Percentiles rank a stretch among this genome's conserved stretches.
Conservation (phyloP, 2,329 filamentous ascomycete species). For the Venturia nashicola region DNA sequence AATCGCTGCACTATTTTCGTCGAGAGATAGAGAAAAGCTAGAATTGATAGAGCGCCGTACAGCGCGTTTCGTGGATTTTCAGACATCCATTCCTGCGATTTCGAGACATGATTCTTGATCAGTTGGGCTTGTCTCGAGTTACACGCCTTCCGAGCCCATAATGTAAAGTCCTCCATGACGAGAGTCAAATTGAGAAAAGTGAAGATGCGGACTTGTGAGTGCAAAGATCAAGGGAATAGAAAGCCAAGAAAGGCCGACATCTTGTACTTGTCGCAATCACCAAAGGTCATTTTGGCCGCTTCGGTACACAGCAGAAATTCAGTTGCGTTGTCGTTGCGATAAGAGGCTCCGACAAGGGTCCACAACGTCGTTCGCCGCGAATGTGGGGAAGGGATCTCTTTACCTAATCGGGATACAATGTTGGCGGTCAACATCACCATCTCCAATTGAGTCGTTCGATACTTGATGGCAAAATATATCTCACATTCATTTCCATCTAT, state of each 20-base stretch:
- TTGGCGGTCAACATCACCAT: background rate
- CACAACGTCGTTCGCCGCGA: background rate
- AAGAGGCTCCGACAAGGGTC: background rate
- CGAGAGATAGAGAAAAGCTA: constrained; percentile 21
- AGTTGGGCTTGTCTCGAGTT: constrained; percentile 3
- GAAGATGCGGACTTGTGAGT: background rate
- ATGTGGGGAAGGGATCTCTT: background rate
- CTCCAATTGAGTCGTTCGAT: background rate
- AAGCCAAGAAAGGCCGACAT: background rate
- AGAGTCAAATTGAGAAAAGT: background rate
- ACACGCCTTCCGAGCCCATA: constrained; percentile 12
- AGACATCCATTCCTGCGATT: constrained; percentile 12
- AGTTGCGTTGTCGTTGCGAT: background rate
- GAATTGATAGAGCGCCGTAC: constrained; percentile 21
- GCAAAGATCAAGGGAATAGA: background rate
- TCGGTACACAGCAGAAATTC: background rate
- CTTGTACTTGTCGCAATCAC: background rate
- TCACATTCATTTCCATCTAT: background rate
- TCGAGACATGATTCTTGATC: background rate
- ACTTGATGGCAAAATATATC: background rate
- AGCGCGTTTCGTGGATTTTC: constrained; percentile 15
- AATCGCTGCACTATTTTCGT: constrained; percentile 18
- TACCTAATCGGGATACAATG: constrained; percentile 3
- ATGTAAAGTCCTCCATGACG: constrained; percentile 14
- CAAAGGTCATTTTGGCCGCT: constrained; percentile 2